These are phyloP conservation scores for Circinella umbellata DNA, from an alignment of 371 early-diverging fungal genomes.

Conservation along the genomic window DNA sequence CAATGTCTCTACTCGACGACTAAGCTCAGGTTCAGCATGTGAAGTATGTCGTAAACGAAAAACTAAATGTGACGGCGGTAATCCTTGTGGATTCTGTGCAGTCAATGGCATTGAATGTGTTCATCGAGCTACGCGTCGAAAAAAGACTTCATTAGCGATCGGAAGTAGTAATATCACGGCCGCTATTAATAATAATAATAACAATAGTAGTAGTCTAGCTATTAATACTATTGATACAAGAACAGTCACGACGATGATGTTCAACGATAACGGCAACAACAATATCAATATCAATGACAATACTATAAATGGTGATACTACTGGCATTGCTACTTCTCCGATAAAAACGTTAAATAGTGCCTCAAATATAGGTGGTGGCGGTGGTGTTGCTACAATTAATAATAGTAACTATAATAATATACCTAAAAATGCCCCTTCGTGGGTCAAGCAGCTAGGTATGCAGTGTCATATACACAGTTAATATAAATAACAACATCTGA, in stretches of 20 bases:
- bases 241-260: no score
- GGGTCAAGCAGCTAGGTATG: slow-evolving; percentile 7
- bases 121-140: slow-evolving; percentile 30
- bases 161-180: background rate
- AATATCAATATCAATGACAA: background rate
- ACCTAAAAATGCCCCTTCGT: background rate
- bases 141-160: slow-evolving; percentile 9
- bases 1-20: slow-evolving; percentile 32
- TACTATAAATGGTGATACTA: no score
- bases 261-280: background rate
- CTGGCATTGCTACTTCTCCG: no score
- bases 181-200: background rate
- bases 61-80: slow-evolving; percentile 56
- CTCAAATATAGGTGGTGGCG: background rate
- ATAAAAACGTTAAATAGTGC: no score
- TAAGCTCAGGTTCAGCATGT: slow-evolving; percentile 56
- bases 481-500: slow-evolving; percentile 1
- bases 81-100: slow-evolving; percentile 52
- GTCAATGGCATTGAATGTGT: slow-evolving; percentile 49
- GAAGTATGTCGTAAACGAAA: slow-evolving; percentile 56
- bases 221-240: background rate
- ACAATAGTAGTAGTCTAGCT: background rate
- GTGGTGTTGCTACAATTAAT: background rate
- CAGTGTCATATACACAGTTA: slow-evolving; percentile 1
- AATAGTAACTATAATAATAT: background rate